A percentile compares a stretch with the other conserved stretches of the same genome.
Conservation (phyloP, 176 grass and related monocot genomes). For the Eragrostis curvula region DNA sequence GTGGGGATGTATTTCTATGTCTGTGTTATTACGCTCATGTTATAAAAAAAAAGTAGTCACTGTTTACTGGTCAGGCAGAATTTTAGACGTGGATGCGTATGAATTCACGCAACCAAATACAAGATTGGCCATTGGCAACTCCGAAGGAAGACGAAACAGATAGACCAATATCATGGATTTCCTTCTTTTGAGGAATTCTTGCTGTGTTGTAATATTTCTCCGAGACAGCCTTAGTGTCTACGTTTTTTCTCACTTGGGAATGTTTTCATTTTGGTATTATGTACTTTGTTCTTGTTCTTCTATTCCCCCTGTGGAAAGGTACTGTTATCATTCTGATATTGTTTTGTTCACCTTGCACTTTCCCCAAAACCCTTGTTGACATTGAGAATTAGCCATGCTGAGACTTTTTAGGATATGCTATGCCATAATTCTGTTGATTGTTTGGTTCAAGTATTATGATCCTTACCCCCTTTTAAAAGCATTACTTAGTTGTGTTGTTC, state of each 20-base stretch:
- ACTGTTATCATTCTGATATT: not conserved
- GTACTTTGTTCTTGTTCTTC: not conserved
- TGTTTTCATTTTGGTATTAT: not conserved
- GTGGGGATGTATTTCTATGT: not conserved
- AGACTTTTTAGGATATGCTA: not conserved
- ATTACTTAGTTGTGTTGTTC: not conserved
- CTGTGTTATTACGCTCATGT: not conserved
- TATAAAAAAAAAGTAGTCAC: not conserved
- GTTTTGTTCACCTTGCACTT: not conserved
- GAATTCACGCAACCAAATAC: not conserved
- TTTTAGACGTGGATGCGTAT: not conserved
- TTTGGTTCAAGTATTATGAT: too few relatives aligned
- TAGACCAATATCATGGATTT: not conserved
- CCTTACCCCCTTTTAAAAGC: not conserved
- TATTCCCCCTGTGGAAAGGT: not conserved
- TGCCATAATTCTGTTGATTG: too few relatives aligned
- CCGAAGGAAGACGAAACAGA: not conserved
- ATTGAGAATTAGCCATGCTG: slow-evolving; percentile 12
- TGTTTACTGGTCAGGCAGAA: not conserved
- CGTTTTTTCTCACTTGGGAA: not conserved
- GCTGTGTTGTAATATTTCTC: not conserved
- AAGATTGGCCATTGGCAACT: not conserved
- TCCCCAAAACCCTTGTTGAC: not conserved
- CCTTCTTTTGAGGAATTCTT: not conserved
- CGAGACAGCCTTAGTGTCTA: not conserved